Conservation (phyloP, 179 eudicot species). For the Beta lomatogona region DNA sequence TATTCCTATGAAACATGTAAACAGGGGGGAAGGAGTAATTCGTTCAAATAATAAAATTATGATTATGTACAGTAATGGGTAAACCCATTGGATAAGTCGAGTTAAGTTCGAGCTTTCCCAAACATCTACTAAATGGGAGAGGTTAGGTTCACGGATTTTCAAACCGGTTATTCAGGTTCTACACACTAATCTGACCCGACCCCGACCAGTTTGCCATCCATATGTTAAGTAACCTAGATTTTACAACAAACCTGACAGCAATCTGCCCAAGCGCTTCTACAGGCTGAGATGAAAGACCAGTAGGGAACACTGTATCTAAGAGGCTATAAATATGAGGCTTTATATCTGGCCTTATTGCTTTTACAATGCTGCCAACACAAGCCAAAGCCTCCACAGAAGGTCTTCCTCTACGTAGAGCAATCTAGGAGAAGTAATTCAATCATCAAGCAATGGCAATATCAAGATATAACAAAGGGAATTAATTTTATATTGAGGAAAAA, state of each 20-base stretch:
- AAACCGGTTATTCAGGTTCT: no score
- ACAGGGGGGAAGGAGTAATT: background rate
- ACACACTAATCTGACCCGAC: no score
- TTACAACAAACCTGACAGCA: slow-evolving; percentile 56
- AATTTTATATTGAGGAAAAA: background rate
- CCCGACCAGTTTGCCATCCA: no score
- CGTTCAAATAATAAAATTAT: no score
- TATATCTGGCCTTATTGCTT: slow-evolving; percentile 88
- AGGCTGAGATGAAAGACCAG: slow-evolving; percentile 79
- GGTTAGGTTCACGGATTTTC: no score
- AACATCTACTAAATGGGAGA: no score
- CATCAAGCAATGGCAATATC: slow-evolving; percentile 9
- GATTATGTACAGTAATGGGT: no score
- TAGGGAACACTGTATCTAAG: slow-evolving; percentile 85
- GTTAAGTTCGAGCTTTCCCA: no score
- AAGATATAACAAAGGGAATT: background rate
- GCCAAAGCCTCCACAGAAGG: slow-evolving; percentile 94
- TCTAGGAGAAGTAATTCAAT: slow-evolving; percentile 39
- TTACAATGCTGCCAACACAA: slow-evolving; percentile 87
- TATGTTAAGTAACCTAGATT: background rate
- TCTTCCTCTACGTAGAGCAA: slow-evolving; percentile 96
- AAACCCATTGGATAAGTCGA: no score
- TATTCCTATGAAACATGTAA: background rate
- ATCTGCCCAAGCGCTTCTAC: slow-evolving; percentile 85
- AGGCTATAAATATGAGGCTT: slow-evolving; percentile 84